A percentile compares a stretch with the other conserved stretches of the same genome.
These are phyloP conservation scores for Platanthera zijinensis DNA, from an alignment of 106 monocot genomes.

Conservation along the genomic window DNA sequence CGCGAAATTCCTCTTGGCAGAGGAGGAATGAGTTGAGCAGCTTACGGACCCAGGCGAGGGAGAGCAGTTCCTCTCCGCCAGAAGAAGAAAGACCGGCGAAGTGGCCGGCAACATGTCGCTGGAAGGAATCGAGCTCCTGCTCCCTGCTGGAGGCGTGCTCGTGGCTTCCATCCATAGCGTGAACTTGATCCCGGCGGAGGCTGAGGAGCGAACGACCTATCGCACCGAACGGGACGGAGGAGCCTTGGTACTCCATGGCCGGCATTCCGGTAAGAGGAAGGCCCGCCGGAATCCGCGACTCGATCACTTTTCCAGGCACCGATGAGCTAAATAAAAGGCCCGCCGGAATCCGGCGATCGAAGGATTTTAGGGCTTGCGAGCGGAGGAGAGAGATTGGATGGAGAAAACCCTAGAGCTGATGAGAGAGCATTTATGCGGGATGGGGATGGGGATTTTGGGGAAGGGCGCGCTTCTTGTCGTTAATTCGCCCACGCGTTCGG, in stretches of 20 bases:
- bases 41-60: constrained; percentile 12
- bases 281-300: not conserved
- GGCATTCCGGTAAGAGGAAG: constrained; percentile 14
- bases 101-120: constrained; percentile 45
- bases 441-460: no score
- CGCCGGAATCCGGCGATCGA: not conserved
- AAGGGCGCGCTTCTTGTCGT: no score
- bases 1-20: constrained; percentile 52
- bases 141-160: constrained; percentile 12
- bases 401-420: not conserved
- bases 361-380: not conserved
- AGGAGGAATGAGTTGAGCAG: constrained; percentile 44
- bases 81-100: constrained; percentile 37
- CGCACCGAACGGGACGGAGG: constrained; percentile 29
- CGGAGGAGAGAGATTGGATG: not conserved
- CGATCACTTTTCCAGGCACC: not conserved
- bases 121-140: constrained; percentile 46
- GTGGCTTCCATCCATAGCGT: constrained; percentile 16
- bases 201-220: constrained; percentile 46
- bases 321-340: not conserved
- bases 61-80: constrained; percentile 17
- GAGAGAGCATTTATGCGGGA: not conserved
- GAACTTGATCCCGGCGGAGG: constrained; percentile 39
- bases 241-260: constrained; percentile 38
- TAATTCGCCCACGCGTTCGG: no score